Evolutionary conservation across 805 yeast species (phyloP).

Genomic region (Suhomyces vadensis): DNA sequence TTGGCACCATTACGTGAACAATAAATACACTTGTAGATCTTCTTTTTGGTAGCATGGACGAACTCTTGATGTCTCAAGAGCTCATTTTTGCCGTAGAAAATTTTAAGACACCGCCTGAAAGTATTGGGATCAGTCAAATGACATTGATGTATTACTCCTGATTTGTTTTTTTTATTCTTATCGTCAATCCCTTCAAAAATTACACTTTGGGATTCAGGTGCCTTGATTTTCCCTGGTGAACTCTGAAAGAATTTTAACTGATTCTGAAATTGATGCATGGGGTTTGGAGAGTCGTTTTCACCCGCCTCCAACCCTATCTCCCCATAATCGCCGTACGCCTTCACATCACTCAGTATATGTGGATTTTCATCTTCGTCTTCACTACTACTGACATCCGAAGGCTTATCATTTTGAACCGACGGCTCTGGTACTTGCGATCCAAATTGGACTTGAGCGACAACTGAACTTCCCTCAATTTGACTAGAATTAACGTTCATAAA

Average conservation of each 20-base stretch:
- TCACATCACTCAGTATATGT: constrained; percentile 1
- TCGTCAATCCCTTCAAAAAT: constrained; percentile 10
- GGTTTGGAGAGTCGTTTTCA: neutral
- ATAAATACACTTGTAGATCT: constrained; percentile 42
- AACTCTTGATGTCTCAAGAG: constrained; percentile 46
- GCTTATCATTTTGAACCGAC: constrained; percentile 12
- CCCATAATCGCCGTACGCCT: neutral
- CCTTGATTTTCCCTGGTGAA: constrained; percentile 9
- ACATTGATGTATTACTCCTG: constrained; percentile 43
- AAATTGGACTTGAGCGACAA: neutral
- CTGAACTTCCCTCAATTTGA: neutral
- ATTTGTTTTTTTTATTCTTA: constrained; percentile 16
- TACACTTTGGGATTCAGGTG: neutral
- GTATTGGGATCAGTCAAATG: constrained; percentile 37
- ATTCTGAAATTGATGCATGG: constrained; percentile 7
- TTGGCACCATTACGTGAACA: constrained; percentile 36
- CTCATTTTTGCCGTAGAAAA: constrained; percentile 46
- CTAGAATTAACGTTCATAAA: neutral
- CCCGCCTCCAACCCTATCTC: neutral
- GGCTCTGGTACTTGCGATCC: constrained; percentile 2
- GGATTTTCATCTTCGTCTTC: constrained; percentile 13
- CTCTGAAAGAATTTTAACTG: constrained; percentile 11
- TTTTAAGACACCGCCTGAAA: constrained; percentile 35
- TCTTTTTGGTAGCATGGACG: constrained; percentile 47
- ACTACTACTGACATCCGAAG: constrained; percentile 17